Percentiles rank a stretch among this genome's conserved stretches.
Conservation (phyloP, 805 yeast genomes). For the Monosporozyma aerobia region DNA sequence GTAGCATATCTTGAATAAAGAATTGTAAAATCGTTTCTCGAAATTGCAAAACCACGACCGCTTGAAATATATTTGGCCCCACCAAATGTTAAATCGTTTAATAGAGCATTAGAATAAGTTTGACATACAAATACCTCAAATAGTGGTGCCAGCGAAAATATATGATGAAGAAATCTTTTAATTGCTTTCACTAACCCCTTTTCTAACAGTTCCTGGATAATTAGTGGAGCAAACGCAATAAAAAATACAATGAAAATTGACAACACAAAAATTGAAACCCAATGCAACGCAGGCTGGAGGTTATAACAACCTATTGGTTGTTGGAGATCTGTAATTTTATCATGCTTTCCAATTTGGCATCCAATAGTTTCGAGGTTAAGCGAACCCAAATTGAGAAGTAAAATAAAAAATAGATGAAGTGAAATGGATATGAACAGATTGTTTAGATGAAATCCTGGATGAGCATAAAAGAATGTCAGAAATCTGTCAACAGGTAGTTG, state of each 20-base stretch:
- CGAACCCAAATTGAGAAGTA: conserved; percentile 71
- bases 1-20: conserved; percentile 71
- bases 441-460: conserved; percentile 91
- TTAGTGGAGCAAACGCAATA: conserved; percentile 79
- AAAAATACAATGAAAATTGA: conserved; percentile 90
- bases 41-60: conserved; percentile 89
- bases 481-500: conserved; percentile 83
- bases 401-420: conserved; percentile 76
- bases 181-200: conserved; percentile 73
- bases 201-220: conserved; percentile 81
- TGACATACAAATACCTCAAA: conserved; percentile 96
- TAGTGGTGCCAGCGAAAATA: conserved; percentile 75
- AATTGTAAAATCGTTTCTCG: conserved; percentile 61
- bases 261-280: conserved; percentile 83
- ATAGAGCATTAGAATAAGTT: conserved; percentile 72
- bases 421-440: conserved; percentile 81
- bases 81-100: conserved; percentile 73
- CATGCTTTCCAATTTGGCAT: conserved; percentile 57
- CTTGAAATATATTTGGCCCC: conserved; percentile 90
- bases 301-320: conserved; percentile 80
- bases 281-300: conserved; percentile 72
- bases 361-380: conserved; percentile 60
- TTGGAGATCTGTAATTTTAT: conserved; percentile 65
- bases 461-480: conserved; percentile 90
- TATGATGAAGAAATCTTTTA: conserved; percentile 62